Base-by-base conservation (phyloP, 2,329 filamentous ascomycete species). In the Penicillium rolfsii region DNA sequence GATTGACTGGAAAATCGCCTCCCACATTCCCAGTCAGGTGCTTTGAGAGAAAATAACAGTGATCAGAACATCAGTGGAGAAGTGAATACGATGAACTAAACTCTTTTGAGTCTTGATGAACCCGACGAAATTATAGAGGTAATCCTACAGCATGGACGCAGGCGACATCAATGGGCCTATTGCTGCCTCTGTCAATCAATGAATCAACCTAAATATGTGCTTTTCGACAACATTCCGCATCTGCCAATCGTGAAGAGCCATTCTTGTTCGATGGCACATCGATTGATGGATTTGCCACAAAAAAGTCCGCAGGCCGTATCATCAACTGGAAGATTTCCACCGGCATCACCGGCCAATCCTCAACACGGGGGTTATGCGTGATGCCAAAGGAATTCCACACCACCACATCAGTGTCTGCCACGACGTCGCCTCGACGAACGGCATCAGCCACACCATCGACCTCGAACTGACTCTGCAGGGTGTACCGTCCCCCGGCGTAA, bases 401-500 rank as follows among this genome's bases (percentile, higher is more conserved):
- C 12, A 80, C 77, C 5, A 80, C 75, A 63, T 80, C 78, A 5
- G 76, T 72, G 59, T 80, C 74, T 2, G 69, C 66, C 3, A 79
- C 76, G 8, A 64, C 58, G 5, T 74, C 72, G 11, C 73, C 70
- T 0, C 71, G 70, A 62, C 71, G 70, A 49, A 74, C 70, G 0
- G 74, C 73, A 61, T 75, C 74, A 0, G 74, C 67, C 5, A 76
- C 72, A 35, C 73, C 72, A 16, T 73, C 69, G 6, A 73, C 67
- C 40, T 81, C 76, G 43, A 78, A 69, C 19, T 80, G 75, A 50
- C 76, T 77, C 67, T 86, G 84, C 59, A 85, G 80, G 0, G 84
- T 85, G 65, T 84, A 84, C 38, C 80, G 79, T 0, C 84, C 83
- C n/a, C 80, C 82, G 0, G 83, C 80, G 62, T 81, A 85, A 1